A percentile compares a stretch with the other conserved stretches of the same genome.
Conservation (phyloP, 192 early-diverging fungal genomes). For the Backusella morwellensis region DNA sequence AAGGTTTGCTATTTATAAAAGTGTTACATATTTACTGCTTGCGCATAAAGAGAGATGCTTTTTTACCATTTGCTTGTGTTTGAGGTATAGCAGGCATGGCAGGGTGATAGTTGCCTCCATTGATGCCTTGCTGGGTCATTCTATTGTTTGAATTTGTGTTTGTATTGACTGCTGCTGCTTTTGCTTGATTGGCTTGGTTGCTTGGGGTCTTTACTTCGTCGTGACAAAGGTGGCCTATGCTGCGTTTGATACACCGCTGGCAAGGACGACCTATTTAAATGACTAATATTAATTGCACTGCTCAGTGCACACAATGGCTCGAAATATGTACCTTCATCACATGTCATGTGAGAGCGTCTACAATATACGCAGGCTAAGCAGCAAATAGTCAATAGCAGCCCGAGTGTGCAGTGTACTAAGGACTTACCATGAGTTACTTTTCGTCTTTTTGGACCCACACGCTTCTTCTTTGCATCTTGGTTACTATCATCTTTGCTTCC, state of each 20-base stretch:
- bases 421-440: slow-evolving; percentile 62
- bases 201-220: slow-evolving; percentile 68
- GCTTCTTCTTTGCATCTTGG: slow-evolving; percentile 53
- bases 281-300: neutral
- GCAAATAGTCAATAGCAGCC: neutral
- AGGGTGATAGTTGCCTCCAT: slow-evolving; percentile 9
- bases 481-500: neutral
- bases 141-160: neutral
- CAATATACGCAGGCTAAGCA: slow-evolving; percentile 91
- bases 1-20: neutral
- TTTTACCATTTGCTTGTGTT: slow-evolving; percentile 16
- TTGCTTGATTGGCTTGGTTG: slow-evolving; percentile 1
- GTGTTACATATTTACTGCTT: no score
- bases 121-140: slow-evolving; percentile 15
- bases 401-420: neutral
- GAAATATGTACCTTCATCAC: slow-evolving; percentile 65
- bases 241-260: slow-evolving; percentile 92
- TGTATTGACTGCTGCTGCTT: neutral
- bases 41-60: no score
- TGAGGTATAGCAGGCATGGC: neutral
- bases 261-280: slow-evolving; percentile 74
- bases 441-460: slow-evolving; percentile 55
- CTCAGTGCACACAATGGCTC: no score
- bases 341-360: slow-evolving; percentile 96
- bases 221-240: slow-evolving; percentile 88